Conservation (phyloP, 805 yeast species). For the Lachancea dasiensis region DNA sequence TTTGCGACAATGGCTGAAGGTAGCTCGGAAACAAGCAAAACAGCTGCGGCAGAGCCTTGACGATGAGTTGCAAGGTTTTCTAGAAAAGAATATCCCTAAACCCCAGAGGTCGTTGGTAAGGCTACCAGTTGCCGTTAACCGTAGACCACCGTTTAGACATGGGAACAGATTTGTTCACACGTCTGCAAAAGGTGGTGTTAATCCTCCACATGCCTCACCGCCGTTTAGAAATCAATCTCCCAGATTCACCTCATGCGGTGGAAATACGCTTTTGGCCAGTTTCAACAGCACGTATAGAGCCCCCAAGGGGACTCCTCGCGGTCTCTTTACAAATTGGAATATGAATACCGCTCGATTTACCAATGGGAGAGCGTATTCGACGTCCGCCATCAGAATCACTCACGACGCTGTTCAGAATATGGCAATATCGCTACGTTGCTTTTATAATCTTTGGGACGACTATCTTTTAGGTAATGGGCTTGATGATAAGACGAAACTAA, state of each 20-base stretch:
- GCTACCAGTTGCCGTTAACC: conserved; percentile 17
- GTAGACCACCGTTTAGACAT: not conserved
- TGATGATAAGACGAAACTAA: conserved; percentile 14
- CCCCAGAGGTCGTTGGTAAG: conserved; percentile 12
- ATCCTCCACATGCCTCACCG: not conserved
- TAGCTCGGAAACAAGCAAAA: conserved; percentile 17
- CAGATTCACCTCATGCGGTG: not conserved
- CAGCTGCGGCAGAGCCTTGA: conserved; percentile 19
- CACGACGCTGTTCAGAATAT: conserved; percentile 55
- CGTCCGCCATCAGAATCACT: conserved; percentile 26
- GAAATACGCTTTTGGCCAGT: conserved; percentile 11
- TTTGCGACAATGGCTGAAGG: conserved; percentile 23
- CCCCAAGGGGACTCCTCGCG: conserved; percentile 19
- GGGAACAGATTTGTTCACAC: conserved; percentile 2
- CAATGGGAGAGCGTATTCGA: conserved; percentile 18
- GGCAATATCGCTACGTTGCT: conserved; percentile 43
- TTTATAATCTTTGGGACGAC: conserved; percentile 32
- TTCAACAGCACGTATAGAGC: conserved; percentile 10
- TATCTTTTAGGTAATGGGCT: conserved; percentile 17
- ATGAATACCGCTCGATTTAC: conserved; percentile 12
- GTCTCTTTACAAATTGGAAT: conserved; percentile 21
- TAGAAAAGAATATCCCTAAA: conserved; percentile 15
- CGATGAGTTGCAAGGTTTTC: conserved; percentile 14
- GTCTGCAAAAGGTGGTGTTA: not conserved
- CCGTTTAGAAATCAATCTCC: not conserved